Conservation (phyloP, 2,329 filamentous ascomycete species). For the Nothophoma quercina region DNA sequence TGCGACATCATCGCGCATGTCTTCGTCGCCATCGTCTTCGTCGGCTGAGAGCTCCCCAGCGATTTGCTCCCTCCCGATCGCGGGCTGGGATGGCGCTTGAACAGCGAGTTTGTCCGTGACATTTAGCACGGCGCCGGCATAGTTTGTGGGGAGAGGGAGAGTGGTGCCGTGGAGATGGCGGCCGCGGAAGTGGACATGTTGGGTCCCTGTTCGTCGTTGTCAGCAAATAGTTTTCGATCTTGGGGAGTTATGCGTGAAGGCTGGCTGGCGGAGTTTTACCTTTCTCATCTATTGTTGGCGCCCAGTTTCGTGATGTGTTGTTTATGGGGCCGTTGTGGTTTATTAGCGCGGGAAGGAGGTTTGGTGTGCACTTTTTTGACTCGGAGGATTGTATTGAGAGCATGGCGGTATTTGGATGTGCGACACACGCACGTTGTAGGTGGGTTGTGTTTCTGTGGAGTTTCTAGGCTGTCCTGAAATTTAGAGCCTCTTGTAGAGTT, state of each 20-base stretch:
- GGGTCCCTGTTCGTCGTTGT: too few relatives aligned
- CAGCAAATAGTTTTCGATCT: too few relatives aligned
- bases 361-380: slow-evolving; percentile 61
- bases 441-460: too few relatives aligned
- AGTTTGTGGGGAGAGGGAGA: slow-evolving; percentile 73
- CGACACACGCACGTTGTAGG: not conserved
- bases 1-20: slow-evolving; percentile 28
- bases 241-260: too few relatives aligned
- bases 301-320: slow-evolving; percentile 73
- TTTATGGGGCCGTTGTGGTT: slow-evolving; percentile 78
- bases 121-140: slow-evolving; percentile 60
- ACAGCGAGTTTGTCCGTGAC: slow-evolving; percentile 39
- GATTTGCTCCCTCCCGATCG: too few relatives aligned
- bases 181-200: slow-evolving; percentile 63
- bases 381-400: slow-evolving; percentile 51
- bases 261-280: slow-evolving; percentile 12
- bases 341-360: slow-evolving; percentile 82
- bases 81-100: slow-evolving; percentile 8
- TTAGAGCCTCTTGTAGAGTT: too few relatives aligned
- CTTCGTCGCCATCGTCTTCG: slow-evolving; percentile 15
- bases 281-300: slow-evolving; percentile 59
- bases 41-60: too few relatives aligned
- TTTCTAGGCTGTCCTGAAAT: too few relatives aligned
- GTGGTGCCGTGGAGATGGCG: slow-evolving; percentile 76
- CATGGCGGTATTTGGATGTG: slow-evolving; percentile 44